Evolutionary conservation across 345 rosid species (phyloP), one percentile per base, ranked within the genome.

Genomic region (Litchi chinensis): DNA sequence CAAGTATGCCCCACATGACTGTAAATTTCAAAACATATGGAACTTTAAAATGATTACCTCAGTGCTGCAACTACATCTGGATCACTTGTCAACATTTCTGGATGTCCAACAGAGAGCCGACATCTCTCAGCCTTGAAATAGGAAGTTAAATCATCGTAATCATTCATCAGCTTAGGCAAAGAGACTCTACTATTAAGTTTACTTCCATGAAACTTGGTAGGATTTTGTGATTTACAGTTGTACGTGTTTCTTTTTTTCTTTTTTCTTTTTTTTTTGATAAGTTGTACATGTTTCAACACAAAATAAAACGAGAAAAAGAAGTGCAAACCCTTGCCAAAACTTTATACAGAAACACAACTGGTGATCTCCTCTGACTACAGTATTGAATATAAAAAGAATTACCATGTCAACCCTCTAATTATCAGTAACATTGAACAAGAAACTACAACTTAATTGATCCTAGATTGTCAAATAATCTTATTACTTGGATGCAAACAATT

Each of bases 41-140:
- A 39, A 22, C 46, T 12, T 64, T 18, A 54, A 66, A 63, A 78
- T 70, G 78, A 69, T 73, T 74, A 91, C 98, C 93, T 93, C 75
- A 89, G 81, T 83, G 93, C 97, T 19, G 91, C 87, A 88, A 96
- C 92, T 76, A 85, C 82, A 78, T 92, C 97, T 56, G 92, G 90
- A 84, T 87, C 96, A 83, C 67, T 77, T 12, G 80, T 86, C 73
- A 93, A 70, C 6, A 82, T 86, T 78, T 93, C 95, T 68, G 91
- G 86, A 82, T 90, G 91, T 77, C 98, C 97, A 72, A 93, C 76
- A 15, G 99, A 93, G 66, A 95, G 82, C 81, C 99, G 91, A 83
- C 97, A 90, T 76, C 95, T 89, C 83, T 96, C 98, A 72, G 99
- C 98, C 99, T 96, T 82, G 67, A 79, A 78, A 77, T 83, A 44